Base-by-base conservation (phyloP, 1,139 yeast genomes). In the Eremothecium coryli region DNA sequence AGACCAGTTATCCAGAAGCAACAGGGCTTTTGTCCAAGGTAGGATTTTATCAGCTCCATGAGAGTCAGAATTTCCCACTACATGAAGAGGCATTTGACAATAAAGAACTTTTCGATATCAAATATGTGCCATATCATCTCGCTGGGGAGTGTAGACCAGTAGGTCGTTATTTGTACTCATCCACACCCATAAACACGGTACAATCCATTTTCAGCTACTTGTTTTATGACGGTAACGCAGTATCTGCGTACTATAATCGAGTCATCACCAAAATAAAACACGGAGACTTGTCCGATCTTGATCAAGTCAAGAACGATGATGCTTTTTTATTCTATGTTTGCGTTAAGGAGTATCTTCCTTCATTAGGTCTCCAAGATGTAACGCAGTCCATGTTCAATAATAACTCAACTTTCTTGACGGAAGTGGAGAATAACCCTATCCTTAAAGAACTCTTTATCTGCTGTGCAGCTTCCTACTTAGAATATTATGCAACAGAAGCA, bases 361-460 rank as follows among this genome's bases (percentile, higher is more conserved):
- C 60, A n/a, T 48, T 64, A 9, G 64, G 68, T 0, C 65, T 69
- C 0, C 70, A 66, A 29, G 56, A 59, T 23, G 56, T 70, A 0
- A 11, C 28, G 3, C 71, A 65, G 41, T 60, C 64, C 1, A 46
- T 56, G 13, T 48, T 67, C 4, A 64, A 67, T 3, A 68, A 71
- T 0, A 57, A 52, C 10, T 61, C 65, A 0, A 54, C 61, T 1
- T 60, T 60, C 35, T 45, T 60, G 0, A 63, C 62, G 1, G 46
- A 52, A 8, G 51, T 56, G 2, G 31, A 43, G 5, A 44, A 47
- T 10, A 55, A 64, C 12, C 40, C 46, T 2, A 49, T 61, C 2
- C 43, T 64, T 29, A 48, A 59, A 14, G 61, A 58, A 30, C 55
- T 65, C 4, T 60, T 62, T 13, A 49, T 52, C 31, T 61, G 66